Conservation (phyloP, 2,329 filamentous ascomycete species). For the Fusarium multiceps region DNA sequence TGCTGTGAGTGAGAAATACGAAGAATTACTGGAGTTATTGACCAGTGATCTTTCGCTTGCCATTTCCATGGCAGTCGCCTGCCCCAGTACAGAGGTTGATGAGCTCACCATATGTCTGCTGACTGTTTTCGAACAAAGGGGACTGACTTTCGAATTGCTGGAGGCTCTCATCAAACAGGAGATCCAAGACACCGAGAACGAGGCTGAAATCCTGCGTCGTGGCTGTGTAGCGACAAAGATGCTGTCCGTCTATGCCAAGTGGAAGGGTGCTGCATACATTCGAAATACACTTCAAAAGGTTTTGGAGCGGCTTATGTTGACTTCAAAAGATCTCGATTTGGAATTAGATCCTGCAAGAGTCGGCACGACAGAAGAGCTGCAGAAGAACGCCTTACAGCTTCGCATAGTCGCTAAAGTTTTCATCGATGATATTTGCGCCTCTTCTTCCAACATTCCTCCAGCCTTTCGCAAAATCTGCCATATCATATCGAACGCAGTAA, state of each 20-base stretch:
- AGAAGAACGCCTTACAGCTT: conserved; percentile 74
- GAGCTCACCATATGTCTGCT: conserved; percentile 75
- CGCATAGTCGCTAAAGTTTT: conserved; percentile 76
- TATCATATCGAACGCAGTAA: conserved; percentile 72
- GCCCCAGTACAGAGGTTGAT: conserved; percentile 75
- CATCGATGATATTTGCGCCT: conserved; percentile 76
- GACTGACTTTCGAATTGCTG: conserved; percentile 70
- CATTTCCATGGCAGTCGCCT: conserved; percentile 72
- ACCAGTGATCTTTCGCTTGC: conserved; percentile 72
- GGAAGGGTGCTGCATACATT: conserved; percentile 74
- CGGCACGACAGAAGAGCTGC: conserved; percentile 68
- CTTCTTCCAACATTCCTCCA: conserved; percentile 68
- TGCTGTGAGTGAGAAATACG: conserved; percentile 75
- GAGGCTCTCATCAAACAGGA: conserved; percentile 76
- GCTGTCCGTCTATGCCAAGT: conserved; percentile 77
- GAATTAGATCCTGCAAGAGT: conserved; percentile 74
- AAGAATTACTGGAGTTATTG: conserved; percentile 72
- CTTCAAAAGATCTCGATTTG: conserved; percentile 74
- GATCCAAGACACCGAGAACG: conserved; percentile 76
- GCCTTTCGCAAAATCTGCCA: conserved; percentile 75
- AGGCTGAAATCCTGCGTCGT: conserved; percentile 73
- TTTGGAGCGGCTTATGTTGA: conserved; percentile 72
- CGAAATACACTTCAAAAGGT: conserved; percentile 74
- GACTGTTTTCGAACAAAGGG: conserved; percentile 76
- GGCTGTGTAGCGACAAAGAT: conserved; percentile 79